phyloP scores from a whole-genome alignment of 2,329 filamentous ascomycete genomes.

The Aaosphaeria pasadenensis region DNA sequence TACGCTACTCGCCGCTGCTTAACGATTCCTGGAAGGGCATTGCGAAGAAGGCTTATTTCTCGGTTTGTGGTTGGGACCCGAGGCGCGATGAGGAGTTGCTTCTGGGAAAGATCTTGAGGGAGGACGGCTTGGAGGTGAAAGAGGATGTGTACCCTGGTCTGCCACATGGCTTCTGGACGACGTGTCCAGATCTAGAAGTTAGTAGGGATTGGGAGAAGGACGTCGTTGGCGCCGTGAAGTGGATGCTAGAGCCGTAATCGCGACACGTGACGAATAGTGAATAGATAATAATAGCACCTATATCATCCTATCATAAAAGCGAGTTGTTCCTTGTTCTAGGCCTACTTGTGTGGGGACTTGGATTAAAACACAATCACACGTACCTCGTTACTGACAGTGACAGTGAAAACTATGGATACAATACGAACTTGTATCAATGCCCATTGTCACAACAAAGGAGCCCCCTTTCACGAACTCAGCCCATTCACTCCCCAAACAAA shows the following conservation, averaged over 20 bases:
- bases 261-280: no score
- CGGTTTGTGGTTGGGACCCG: conserved; percentile 9
- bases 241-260: conserved; percentile 1
- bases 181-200: conserved; percentile 5
- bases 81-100: conserved; percentile 6
- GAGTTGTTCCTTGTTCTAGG: no score
- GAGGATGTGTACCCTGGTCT: conserved; percentile 4
- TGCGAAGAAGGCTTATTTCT: conserved; percentile 4
- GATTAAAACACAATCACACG: no score
- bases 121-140: conserved; percentile 2
- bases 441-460: no score
- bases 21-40: conserved; percentile 1
- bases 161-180: conserved; percentile 10
- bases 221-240: conserved; percentile 1
- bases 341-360: no score
- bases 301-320: no score
- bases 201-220: conserved; percentile 3
- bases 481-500: no score
- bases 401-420: no score
- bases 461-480: no score
- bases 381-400: no score
- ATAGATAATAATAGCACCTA: no score
- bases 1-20: conserved; percentile 6
- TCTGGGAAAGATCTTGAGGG: conserved; percentile 2
- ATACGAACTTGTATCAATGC: no score